phyloP scores from a whole-genome alignment of 169 alveolate genomes.

The Besnoitia besnoiti region DNA sequence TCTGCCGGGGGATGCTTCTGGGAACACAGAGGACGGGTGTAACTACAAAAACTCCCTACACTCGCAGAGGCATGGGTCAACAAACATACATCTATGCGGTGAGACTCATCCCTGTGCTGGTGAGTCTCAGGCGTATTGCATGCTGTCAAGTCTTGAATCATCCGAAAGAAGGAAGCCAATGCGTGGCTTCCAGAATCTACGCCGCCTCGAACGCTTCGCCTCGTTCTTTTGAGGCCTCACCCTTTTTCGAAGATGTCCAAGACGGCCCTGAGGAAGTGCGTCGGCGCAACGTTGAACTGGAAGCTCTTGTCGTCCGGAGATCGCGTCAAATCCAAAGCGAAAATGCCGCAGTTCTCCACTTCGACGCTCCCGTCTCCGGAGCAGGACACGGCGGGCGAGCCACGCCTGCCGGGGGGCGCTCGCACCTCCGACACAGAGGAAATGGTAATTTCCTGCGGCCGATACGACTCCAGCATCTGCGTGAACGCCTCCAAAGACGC shows the following conservation, averaged over 20 bases:
- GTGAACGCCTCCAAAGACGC: conserved; percentile 20
- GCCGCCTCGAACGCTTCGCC: no score
- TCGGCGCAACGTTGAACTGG: conserved; percentile 86
- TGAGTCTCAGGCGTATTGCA: no score
- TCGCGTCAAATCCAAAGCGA: conserved; percentile 77
- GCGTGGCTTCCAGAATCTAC: no score
- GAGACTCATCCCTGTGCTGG: no score
- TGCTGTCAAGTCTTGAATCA: no score
- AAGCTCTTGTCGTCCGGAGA: conserved; percentile 82
- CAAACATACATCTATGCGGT: no score
- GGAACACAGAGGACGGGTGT: no score
- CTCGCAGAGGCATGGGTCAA: no score
- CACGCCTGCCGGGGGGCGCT: background rate
- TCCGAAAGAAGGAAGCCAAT: no score
- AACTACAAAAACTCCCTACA: no score
- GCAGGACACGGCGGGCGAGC: background rate
- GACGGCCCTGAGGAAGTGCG: conserved; percentile 82
- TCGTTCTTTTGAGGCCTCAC: no score
- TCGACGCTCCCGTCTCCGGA: background rate
- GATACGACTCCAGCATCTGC: background rate
- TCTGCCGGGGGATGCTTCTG: no score
- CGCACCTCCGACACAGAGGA: conserved; percentile 44
- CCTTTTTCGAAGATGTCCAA: conserved; percentile 87
- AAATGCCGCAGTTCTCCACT: conserved; percentile 51
- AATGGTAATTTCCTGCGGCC: conserved; percentile 45